Evolutionary conservation across 1,284 basidiomycete genomes (phyloP).

Genomic region (Ceratobasidium sp.): DNA sequence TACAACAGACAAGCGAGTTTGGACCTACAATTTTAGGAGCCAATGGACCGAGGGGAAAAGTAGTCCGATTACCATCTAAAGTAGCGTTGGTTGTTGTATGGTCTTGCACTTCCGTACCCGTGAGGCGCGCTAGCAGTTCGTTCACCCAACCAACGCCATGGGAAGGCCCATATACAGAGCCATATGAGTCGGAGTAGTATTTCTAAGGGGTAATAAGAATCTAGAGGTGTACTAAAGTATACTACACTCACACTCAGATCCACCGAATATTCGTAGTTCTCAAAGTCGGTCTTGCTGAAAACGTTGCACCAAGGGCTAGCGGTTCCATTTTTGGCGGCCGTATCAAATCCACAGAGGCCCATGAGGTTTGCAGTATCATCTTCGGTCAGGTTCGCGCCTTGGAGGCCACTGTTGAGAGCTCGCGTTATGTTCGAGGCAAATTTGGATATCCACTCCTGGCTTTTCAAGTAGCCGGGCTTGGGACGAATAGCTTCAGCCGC

Average conservation of each 20-base stretch:
- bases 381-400: conserved; percentile 65
- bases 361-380: conserved; percentile 69
- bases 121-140: conserved; percentile 55
- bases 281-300: conserved; percentile 67
- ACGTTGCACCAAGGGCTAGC: conserved; percentile 75
- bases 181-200: conserved; percentile 38
- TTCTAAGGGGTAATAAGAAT: conserved; percentile 9
- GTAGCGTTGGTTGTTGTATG: conserved; percentile 52
- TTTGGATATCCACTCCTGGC: conserved; percentile 59
- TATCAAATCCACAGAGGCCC: conserved; percentile 80
- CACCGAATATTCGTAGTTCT: conserved; percentile 69
- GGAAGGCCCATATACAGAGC: conserved; percentile 13
- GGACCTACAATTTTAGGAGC: conserved; percentile 34
- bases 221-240: conserved; percentile 27
- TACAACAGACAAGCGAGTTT: neutral
- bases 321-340: conserved; percentile 55
- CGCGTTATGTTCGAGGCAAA: conserved; percentile 65
- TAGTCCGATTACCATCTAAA: conserved; percentile 48
- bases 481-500: conserved; percentile 53
- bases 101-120: conserved; percentile 48
- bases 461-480: conserved; percentile 16
- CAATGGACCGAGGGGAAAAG: conserved; percentile 50
- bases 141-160: conserved; percentile 53
- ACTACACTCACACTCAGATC: conserved; percentile 76
- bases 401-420: conserved; percentile 64